phyloP scores from a whole-genome alignment of 192 early-diverging fungal genomes.

The Coemansia sp. region DNA sequence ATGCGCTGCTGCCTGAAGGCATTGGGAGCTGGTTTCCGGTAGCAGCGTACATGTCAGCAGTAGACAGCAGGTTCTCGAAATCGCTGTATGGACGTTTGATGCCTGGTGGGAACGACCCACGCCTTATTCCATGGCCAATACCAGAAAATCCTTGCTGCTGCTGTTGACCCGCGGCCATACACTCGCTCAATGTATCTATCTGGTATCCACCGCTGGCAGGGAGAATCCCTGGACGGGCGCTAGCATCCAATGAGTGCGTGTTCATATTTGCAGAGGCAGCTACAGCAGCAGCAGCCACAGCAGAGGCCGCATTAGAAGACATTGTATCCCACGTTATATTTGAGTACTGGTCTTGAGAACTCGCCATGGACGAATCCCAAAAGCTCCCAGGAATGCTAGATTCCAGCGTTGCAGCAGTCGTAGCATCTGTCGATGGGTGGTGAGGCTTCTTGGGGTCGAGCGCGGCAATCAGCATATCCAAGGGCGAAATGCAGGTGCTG shows the following conservation, averaged over 20 bases:
- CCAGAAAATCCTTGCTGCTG: background rate
- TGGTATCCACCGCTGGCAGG: constrained; percentile 18
- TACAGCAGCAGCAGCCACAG: background rate
- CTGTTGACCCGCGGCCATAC: background rate
- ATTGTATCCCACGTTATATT: background rate
- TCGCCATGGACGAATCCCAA: background rate
- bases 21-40: background rate
- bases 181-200: constrained; percentile 15
- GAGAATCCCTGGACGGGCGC: background rate
- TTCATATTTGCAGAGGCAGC: background rate
- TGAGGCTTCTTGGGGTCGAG: constrained; percentile 35
- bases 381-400: constrained; percentile 2
- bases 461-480: constrained; percentile 52
- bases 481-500: constrained; percentile 28
- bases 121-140: constrained; percentile 6
- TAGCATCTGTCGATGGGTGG: constrained; percentile 4
- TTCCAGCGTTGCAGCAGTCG: background rate
- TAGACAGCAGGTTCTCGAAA: constrained; percentile 41
- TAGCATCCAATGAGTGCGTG: background rate
- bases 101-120: constrained; percentile 35
- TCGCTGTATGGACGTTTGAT: constrained; percentile 46
- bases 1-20: constrained; percentile 8
- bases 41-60: constrained; percentile 36
- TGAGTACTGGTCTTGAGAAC: background rate
- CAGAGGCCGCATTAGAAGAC: background rate